Conservation (phyloP, 805 yeast genomes). For the Zygosaccharomyces kombuchaensis region DNA sequence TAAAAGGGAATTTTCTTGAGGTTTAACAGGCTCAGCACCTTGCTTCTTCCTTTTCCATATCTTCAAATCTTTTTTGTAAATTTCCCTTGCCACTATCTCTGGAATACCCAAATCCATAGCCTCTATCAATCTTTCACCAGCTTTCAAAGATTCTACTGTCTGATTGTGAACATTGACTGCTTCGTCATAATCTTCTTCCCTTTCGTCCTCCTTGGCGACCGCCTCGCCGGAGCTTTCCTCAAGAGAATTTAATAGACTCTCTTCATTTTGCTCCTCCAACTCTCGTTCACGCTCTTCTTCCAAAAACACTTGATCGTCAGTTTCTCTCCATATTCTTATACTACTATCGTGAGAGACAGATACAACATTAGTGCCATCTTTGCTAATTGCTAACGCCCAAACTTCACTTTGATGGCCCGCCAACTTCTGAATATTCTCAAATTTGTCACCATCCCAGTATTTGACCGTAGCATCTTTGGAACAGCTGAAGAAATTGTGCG, state of each 20-base stretch:
- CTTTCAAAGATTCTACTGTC: constrained; percentile 85
- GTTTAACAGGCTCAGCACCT: constrained; percentile 50
- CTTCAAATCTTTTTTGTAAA: constrained; percentile 43
- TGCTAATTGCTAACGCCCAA: constrained; percentile 83
- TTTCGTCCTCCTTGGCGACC: constrained; percentile 37
- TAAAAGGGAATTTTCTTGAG: constrained; percentile 67
- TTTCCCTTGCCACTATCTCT: constrained; percentile 57
- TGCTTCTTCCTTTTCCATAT: constrained; percentile 41
- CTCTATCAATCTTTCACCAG: constrained; percentile 90
- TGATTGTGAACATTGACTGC: constrained; percentile 70
- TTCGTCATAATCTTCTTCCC: constrained; percentile 47
- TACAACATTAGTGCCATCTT: constrained; percentile 64
- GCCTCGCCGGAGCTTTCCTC: constrained; percentile 52
- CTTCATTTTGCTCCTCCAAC: constrained; percentile 86
- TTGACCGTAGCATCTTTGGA: constrained; percentile 86
- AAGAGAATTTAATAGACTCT: constrained; percentile 65
- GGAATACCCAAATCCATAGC: constrained; percentile 79
- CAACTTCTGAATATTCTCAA: constrained; percentile 85
- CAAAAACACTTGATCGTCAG: constrained; percentile 91
- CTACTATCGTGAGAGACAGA: constrained; percentile 92
- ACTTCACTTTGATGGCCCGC: constrained; percentile 89
- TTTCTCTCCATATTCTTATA: constrained; percentile 87
- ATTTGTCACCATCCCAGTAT: constrained; percentile 98
- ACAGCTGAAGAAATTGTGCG: constrained; percentile 84
- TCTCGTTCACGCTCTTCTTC: constrained; percentile 97